Evolutionary conservation across 2,329 filamentous ascomycete genomes (phyloP).

Genomic region (Botrytis medusae): DNA sequence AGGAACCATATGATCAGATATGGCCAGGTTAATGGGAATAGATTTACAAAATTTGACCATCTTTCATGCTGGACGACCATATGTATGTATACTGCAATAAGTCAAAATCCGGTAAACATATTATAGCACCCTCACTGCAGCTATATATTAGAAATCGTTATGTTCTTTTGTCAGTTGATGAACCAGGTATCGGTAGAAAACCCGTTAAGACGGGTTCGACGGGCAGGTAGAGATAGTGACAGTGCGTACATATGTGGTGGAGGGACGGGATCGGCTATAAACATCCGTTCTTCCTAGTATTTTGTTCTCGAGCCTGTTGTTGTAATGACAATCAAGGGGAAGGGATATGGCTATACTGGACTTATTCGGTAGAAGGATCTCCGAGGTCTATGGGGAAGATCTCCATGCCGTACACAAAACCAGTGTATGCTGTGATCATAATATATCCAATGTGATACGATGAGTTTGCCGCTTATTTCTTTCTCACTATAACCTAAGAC

Average conservation of each 20-base stretch:
- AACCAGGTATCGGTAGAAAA: background rate
- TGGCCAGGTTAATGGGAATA: background rate
- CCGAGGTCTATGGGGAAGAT: background rate
- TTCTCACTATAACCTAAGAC: background rate
- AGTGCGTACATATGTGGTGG: background rate
- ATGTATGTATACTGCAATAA: background rate
- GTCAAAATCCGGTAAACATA: background rate
- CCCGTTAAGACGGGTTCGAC: background rate
- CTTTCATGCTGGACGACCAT: background rate
- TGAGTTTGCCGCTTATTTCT: conserved; percentile 6
- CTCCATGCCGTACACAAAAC: background rate
- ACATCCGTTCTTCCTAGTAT: background rate
- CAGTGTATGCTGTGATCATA: background rate
- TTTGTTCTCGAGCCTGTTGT: background rate
- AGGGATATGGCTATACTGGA: background rate
- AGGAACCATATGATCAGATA: conserved; percentile 18
- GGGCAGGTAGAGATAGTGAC: background rate
- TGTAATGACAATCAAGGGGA: background rate
- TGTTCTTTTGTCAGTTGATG: background rate
- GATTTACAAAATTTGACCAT: conserved; percentile 5
- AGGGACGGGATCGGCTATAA: background rate
- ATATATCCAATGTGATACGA: background rate
- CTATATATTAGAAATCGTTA: background rate
- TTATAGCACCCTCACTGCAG: background rate
- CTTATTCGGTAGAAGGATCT: background rate